phyloP scores from a whole-genome alignment of 441 rosid species.

The Corymbia citriodora region DNA sequence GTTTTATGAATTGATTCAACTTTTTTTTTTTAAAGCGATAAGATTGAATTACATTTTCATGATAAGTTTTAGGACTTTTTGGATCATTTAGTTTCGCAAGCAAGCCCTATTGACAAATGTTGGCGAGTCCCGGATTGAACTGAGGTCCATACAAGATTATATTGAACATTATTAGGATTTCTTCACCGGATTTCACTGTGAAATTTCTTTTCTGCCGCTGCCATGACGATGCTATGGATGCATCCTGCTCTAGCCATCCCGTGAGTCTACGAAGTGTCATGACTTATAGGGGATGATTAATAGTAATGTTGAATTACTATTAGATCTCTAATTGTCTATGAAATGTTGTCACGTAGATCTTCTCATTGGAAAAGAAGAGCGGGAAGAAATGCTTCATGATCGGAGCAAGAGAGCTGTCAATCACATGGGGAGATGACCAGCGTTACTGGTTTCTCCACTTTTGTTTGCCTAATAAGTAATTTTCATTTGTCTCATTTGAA shows the following conservation, averaged over 20 bases:
- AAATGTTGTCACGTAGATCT: not conserved
- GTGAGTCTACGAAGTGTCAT: not conserved
- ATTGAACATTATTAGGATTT: not conserved
- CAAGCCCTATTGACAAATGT: not conserved
- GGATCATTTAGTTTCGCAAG: not conserved
- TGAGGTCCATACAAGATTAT: not conserved
- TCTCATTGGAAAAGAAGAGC: not conserved
- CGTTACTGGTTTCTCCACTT: not conserved
- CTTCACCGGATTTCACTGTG: not conserved
- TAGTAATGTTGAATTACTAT: not conserved
- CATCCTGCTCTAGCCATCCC: not conserved
- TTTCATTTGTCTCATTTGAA: no score
- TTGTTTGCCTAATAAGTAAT: no score
- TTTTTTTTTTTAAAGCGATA: no score
- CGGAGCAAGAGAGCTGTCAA: fast-evolving
- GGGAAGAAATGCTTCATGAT: not conserved
- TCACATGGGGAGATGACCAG: not conserved
- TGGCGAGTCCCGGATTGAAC: not conserved
- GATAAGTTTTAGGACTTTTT: fast-evolving
- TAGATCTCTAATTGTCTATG: not conserved
- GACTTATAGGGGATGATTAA: not conserved
- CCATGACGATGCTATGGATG: not conserved
- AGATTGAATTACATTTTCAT: fast-evolving
- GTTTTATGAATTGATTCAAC: no score
- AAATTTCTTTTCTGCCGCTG: not conserved